Base-by-base conservation (phyloP, 2,329 filamentous ascomycete species). In the Aspergillus candidus region DNA sequence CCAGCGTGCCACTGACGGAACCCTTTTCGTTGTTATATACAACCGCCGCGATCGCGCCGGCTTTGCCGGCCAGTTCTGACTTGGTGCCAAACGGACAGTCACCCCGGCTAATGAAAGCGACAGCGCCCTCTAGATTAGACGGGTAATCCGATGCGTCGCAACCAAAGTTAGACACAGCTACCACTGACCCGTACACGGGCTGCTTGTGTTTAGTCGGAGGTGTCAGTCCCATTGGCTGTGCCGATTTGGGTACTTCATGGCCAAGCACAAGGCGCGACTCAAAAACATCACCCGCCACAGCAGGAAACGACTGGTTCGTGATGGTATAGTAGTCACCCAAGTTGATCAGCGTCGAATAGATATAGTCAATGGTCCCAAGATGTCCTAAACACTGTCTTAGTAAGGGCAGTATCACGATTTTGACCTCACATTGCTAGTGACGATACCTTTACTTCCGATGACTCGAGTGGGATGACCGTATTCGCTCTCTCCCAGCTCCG, bases 21-120 rank as follows among this genome's bases (percentile, higher is more conserved):
- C 79, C 84, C 2, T 76, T 65, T 3, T 81, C 79, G 53, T 82
- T 83, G 71, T 90, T 88, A 69, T 86, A 90, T 38, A 91, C 73
- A 10, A 91, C 69, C 2, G 83, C 85, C 4, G 82, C 86, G 4
- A 79, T 62, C 6, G 87, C 87, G n/a, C 86, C 86, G 1, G 83
- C 83, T 43, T 72, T 74, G 27, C 83, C 83, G 6, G 87, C 85
- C 11, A 78, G 70, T 44, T 74, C 75, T 2, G 83, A 83, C 69
- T 93, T 91, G 49, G 73, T 68, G 10, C 83, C 84, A 53, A 90
- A 91, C 4, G 80, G 57, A 62, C 86, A 91, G 1, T 65, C 72
- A 41, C 87, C 86, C 43, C 86, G 80, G 18, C 74, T 72, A 50
- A 91, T 77, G 39, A 91, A 72, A 5, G 83, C 85, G 49, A 93